These are phyloP conservation scores for Theobroma grandiflorum DNA, from an alignment of 441 rosid genomes.

Conservation along the genomic window DNA sequence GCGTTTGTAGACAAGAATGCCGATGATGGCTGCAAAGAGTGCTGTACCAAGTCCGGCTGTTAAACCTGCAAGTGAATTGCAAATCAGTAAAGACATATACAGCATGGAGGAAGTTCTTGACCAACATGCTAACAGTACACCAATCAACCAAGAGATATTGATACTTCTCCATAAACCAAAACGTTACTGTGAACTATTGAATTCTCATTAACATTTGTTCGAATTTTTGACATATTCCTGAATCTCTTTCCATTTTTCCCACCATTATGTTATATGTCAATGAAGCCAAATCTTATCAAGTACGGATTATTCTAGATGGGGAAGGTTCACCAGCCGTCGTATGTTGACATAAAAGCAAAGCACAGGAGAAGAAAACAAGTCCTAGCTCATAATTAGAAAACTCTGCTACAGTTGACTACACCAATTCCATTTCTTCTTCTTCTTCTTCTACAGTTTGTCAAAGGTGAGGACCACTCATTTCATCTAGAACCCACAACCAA, in stretches of 20 bases:
- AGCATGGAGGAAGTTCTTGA: background rate
- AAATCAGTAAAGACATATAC: background rate
- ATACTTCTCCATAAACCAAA: no score
- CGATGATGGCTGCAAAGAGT: constrained; percentile 27
- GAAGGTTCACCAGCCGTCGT: background rate
- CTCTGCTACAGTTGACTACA: no score
- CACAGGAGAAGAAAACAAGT: no score
- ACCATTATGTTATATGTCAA: no score
- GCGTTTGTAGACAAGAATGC: constrained; percentile 41
- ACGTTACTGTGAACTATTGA: no score
- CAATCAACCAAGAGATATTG: no score
- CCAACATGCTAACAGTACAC: background rate
- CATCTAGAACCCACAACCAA: background rate
- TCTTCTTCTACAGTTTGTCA: background rate
- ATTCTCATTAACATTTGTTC: no score
- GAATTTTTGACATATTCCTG: no score
- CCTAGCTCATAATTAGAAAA: no score
- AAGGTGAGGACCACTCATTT: background rate
- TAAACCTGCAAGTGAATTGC: constrained; percentile 41
- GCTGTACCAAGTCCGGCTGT: constrained; percentile 37
- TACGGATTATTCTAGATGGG: background rate
- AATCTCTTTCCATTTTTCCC: no score
- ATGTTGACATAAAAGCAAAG: background rate
- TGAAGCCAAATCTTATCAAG: background rate
- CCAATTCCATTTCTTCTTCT: background rate